A percentile compares a stretch with the other conserved stretches of the same genome.
phyloP scores from a whole-genome alignment of 306 rosid species.

The Citrullus amarus region DNA sequence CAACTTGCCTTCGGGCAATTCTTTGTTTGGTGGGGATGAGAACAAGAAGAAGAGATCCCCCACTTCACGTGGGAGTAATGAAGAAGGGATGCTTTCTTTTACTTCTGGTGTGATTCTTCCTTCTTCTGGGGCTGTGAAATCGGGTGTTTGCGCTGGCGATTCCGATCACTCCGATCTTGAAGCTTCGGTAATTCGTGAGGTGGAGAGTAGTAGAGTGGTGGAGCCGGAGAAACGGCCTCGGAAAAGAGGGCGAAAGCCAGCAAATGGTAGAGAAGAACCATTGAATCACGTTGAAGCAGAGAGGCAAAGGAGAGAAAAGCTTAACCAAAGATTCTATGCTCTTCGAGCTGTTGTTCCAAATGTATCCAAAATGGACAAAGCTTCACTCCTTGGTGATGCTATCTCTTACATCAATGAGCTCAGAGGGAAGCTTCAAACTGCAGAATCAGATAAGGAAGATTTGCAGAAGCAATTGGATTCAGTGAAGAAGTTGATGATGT shows the following conservation, averaged over 20 bases:
- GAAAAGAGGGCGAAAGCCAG: slow-evolving; percentile 89
- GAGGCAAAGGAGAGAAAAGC: slow-evolving; percentile 86
- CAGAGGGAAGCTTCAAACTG: slow-evolving; percentile 45
- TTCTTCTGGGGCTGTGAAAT: slow-evolving; percentile 26
- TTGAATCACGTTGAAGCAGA: slow-evolving; percentile 92
- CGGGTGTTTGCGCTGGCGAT: slow-evolving; percentile 36
- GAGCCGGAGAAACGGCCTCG: slow-evolving; percentile 87
- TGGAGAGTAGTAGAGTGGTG: slow-evolving; percentile 48
- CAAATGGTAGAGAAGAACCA: slow-evolving; percentile 92
- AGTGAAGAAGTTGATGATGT: slow-evolving; percentile 38
- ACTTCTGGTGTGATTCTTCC: slow-evolving; percentile 74
- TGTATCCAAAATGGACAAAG: slow-evolving; percentile 97
- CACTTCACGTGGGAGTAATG: slow-evolving; percentile 57
- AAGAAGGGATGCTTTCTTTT: slow-evolving; percentile 89
- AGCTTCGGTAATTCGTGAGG: slow-evolving; percentile 71
- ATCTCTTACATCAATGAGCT: slow-evolving; percentile 78
- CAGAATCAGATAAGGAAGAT: slow-evolving; percentile 53
- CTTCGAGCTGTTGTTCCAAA: slow-evolving; percentile 92
- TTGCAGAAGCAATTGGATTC: slow-evolving; percentile 50
- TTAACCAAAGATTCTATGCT: slow-evolving; percentile 82
- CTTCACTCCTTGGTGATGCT: slow-evolving; percentile 82
- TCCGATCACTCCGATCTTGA: slow-evolving; percentile 88
- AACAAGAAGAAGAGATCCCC: slow-evolving; percentile 57
- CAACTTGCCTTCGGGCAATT: slow-evolving; percentile 33
- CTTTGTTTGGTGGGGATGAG: slow-evolving; percentile 35